phyloP scores from a whole-genome alignment of 2,329 filamentous ascomycete genomes.

The Clonostachys rhizophaga region DNA sequence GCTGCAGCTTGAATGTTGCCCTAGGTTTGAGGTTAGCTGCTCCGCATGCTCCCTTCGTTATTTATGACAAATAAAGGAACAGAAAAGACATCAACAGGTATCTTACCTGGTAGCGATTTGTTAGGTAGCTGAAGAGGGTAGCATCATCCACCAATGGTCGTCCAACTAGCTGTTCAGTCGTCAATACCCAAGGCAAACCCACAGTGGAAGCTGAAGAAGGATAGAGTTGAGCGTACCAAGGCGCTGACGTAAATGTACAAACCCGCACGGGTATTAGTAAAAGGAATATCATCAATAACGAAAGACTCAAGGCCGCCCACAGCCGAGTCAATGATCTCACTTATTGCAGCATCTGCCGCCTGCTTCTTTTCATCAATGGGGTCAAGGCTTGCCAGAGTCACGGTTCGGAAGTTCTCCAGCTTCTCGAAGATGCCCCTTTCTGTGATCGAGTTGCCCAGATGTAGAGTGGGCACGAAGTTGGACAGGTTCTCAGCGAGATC shows the following conservation, averaged over 20 bases:
- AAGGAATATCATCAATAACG: slow-evolving; percentile 59
- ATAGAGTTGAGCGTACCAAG: slow-evolving; percentile 49
- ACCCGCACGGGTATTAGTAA: slow-evolving; percentile 72
- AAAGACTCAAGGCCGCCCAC: slow-evolving; percentile 51
- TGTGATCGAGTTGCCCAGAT: slow-evolving; percentile 48
- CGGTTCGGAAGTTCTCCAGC: slow-evolving; percentile 53
- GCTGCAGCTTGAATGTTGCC: slow-evolving; percentile 74
- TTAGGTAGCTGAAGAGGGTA: slow-evolving; percentile 72
- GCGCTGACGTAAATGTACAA: slow-evolving; percentile 84
- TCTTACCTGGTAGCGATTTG: slow-evolving; percentile 75
- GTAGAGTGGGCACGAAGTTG: slow-evolving; percentile 52
- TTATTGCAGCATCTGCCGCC: slow-evolving; percentile 41
- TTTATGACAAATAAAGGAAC: background rate
- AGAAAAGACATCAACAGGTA: background rate
- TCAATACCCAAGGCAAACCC: background rate
- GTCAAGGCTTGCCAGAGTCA: slow-evolving; percentile 51
- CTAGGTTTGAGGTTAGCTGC: slow-evolving; percentile 28
- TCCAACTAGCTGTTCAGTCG: slow-evolving; percentile 60
- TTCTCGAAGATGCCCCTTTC: slow-evolving; percentile 44
- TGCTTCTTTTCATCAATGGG: slow-evolving; percentile 48
- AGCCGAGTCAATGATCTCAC: slow-evolving; percentile 52
- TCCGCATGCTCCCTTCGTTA: background rate
- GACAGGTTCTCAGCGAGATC: slow-evolving; percentile 44
- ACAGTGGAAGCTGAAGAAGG: background rate
- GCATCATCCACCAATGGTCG: slow-evolving; percentile 80